Evolutionary conservation across 225 moss, liverwort and hornwort genomes (phyloP).

Genomic region (Asterella californica): DNA sequence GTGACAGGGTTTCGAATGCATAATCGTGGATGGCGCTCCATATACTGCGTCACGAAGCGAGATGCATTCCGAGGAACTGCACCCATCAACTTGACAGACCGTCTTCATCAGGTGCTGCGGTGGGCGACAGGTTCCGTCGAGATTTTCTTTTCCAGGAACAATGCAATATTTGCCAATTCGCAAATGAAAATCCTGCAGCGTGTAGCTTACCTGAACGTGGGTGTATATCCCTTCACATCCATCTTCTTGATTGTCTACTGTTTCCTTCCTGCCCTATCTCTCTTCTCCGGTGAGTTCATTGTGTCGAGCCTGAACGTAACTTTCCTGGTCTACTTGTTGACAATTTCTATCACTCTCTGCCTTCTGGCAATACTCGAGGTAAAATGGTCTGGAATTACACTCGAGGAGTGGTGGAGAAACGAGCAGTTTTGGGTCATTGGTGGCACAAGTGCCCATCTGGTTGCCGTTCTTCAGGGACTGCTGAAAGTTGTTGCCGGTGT

Average conservation of each 20-base stretch:
- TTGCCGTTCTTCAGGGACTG: constrained; percentile 37
- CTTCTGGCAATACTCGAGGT: constrained; percentile 49
- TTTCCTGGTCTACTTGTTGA: constrained; percentile 32
- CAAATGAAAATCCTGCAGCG: constrained; percentile 41
- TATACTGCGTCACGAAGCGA: constrained; percentile 43
- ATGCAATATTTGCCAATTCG: constrained; percentile 75
- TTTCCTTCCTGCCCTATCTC: constrained; percentile 37
- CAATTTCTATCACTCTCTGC: constrained; percentile 57
- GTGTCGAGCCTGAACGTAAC: constrained; percentile 26
- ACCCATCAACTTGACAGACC: constrained; percentile 40
- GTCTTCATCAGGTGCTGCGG: constrained; percentile 42
- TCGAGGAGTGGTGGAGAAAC: constrained; percentile 48
- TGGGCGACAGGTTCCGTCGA: constrained; percentile 46
- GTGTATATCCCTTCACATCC: constrained; percentile 40
- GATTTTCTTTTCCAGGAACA: constrained; percentile 53
- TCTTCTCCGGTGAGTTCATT: constrained; percentile 36
- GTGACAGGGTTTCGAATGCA: constrained; percentile 47
- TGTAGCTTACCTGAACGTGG: constrained; percentile 37
- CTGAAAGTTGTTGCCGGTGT: constrained; percentile 40
- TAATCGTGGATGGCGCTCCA: constrained; percentile 43
- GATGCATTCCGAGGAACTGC: constrained; percentile 39
- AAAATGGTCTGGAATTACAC: constrained; percentile 39
- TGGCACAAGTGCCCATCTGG: constrained; percentile 39
- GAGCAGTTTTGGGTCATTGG: constrained; percentile 49
- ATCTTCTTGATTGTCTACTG: constrained; percentile 40